Evolutionary conservation across 371 early-diverging fungal genomes (phyloP), one percentile per base, ranked within the genome.

Genomic region (Cokeromyces recurvatus): DNA sequence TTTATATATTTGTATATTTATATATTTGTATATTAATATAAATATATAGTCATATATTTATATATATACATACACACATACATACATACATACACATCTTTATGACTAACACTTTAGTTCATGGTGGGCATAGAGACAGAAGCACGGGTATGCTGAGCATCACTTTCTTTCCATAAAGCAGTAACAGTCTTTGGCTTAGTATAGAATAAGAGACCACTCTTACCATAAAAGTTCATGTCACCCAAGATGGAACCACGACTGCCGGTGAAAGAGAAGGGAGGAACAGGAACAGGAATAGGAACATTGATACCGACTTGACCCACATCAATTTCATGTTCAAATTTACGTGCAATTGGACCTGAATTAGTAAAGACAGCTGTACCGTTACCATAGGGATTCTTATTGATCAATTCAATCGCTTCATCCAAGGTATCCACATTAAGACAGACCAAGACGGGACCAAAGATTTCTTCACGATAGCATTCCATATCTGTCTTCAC

Each of bases 231-330:
- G 87, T 97, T 95, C 53, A 93, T 70, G 59, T 97, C 98, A 35
- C 98, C 98, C 45, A 83, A 72, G 55, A 97, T 95, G 49, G 91
- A 90, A 12, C 87, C 97, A 48, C 93, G 82, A 48, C 85, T 85
- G 9, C 97, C 98, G n/a, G 98, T 97, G 76, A 92, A 89, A 40
- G 92, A 87, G 80, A 97, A 97, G 87, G 94, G 93, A 47, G 98
- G 98, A 53, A 97, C 78, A 12, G 98, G 98, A 10, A 97, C 98
- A 11, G 98, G 98, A 43, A 92, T 92, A n/a, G 92, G 91, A 19
- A 91, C 90, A 55, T 92, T 92, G 68, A 92, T 85, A 43, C 91
- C 88, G 11, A 91, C 81, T 74, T 96, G 95, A 17, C 98, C 98
- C 21, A 89, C 93, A 64, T 94, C 93, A 48, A 95, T 84, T 53